Conservation (phyloP, 495 filamentous ascomycete species). For the Cladorrhinum samala region DNA sequence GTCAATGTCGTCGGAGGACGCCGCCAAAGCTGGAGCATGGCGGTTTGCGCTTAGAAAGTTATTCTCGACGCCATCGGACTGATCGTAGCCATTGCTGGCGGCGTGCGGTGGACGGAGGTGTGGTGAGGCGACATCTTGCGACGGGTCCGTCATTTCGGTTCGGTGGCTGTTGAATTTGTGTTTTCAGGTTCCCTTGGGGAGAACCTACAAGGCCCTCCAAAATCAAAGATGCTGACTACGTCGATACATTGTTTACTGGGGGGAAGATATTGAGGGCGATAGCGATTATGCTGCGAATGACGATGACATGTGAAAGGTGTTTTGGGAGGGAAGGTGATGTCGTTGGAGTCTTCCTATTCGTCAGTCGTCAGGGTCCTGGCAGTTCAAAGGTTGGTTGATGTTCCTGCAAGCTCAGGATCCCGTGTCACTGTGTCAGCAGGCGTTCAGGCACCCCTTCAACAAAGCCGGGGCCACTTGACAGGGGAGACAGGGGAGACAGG, state of each 20-base stretch:
- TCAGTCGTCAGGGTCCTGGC: neutral
- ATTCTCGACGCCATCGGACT: neutral
- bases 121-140: neutral
- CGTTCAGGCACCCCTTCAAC: too few relatives aligned
- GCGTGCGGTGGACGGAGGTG: neutral
- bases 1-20: conserved; percentile 11
- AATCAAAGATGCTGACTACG: neutral
- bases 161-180: neutral
- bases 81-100: neutral
- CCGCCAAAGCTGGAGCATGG: neutral
- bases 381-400: neutral
- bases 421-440: conserved; percentile 6
- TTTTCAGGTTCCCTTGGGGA: neutral
- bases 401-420: neutral
- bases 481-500: neutral
- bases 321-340: conserved; percentile 1
- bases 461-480: neutral
- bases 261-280: neutral
- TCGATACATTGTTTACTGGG: neutral
- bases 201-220: neutral
- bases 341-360: conserved; percentile 5
- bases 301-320: conserved; percentile 8
- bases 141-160: neutral
- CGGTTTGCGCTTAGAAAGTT: neutral
- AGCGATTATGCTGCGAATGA: too few relatives aligned